Conservation (phyloP, 2,329 filamentous ascomycete species). For the Clathrospora elynae region DNA sequence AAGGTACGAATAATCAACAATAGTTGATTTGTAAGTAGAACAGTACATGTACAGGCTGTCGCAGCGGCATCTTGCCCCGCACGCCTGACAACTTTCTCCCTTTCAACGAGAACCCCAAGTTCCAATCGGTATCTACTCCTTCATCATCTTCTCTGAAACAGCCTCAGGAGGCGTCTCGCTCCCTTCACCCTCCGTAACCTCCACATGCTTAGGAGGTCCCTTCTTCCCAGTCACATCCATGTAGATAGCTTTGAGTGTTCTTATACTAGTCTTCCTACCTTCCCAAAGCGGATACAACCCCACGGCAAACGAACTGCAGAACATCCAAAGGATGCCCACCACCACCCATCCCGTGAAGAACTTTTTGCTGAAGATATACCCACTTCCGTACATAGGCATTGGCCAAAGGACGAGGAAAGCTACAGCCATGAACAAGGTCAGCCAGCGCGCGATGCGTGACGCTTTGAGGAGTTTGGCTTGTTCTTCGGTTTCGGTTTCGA, state of each 20-base stretch:
- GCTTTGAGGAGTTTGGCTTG: constrained; percentile 51
- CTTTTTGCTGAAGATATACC: constrained; percentile 79
- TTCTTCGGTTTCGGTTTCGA: constrained; percentile 51
- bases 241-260: constrained; percentile 66
- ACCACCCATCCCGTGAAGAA: constrained; percentile 85
- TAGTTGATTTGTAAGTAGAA: no score
- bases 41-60: no score
- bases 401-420: constrained; percentile 83
- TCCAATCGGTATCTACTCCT: no score
- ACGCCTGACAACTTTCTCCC: no score
- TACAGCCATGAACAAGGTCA: constrained; percentile 69
- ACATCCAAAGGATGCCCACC: constrained; percentile 73
- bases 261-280: constrained; percentile 68
- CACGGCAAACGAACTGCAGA: constrained; percentile 72
- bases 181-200: constrained; percentile 26
- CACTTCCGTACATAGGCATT: constrained; percentile 84
- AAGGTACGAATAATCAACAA: no score
- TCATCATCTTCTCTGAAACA: constrained; percentile 28
- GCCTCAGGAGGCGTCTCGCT: constrained; percentile 25
- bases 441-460: constrained; percentile 58
- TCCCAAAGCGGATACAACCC: constrained; percentile 83
- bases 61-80: no score
- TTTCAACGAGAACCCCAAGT: no score
- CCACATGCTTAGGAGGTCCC: constrained; percentile 15
- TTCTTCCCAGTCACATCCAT: constrained; percentile 59